A percentile compares a stretch with the other conserved stretches of the same genome.
These are phyloP conservation scores for Globisporangium rhizosaccharum DNA, from an alignment of 352 stramenopile species.

Conservation along the genomic window DNA sequence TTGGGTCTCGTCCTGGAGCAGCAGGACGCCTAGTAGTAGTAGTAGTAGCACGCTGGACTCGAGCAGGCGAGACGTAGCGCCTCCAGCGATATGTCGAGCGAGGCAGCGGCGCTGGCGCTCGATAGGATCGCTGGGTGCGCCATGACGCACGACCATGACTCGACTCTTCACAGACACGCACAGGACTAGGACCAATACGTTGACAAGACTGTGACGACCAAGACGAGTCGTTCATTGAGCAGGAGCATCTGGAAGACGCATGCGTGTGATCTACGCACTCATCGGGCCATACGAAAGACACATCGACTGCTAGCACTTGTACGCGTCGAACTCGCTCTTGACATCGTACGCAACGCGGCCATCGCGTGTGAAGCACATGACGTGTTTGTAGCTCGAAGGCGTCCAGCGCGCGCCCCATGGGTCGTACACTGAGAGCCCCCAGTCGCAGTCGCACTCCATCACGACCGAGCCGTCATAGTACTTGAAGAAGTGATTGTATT, in stretches of 20 bases:
- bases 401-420: neutral
- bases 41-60: too few species aligned
- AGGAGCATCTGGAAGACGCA: too few species aligned
- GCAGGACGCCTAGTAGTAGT: too few species aligned
- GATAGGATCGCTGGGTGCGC: too few species aligned
- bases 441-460: neutral
- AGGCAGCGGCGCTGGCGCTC: too few species aligned
- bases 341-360: neutral
- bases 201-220: neutral
- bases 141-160: too few species aligned
- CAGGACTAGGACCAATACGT: neutral
- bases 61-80: too few species aligned
- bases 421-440: neutral
- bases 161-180: too few species aligned
- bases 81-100: too few species aligned
- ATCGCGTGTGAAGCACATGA: neutral
- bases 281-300: too few species aligned
- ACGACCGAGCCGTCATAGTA: neutral
- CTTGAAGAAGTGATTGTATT: neutral
- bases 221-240: neutral
- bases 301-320: neutral
- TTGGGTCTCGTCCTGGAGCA: too few species aligned
- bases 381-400: neutral
- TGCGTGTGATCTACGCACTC: too few species aligned
- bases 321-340: neutral